These are phyloP conservation scores for Platanthera zijinensis DNA, from an alignment of 106 monocot species.

Conservation along the genomic window DNA sequence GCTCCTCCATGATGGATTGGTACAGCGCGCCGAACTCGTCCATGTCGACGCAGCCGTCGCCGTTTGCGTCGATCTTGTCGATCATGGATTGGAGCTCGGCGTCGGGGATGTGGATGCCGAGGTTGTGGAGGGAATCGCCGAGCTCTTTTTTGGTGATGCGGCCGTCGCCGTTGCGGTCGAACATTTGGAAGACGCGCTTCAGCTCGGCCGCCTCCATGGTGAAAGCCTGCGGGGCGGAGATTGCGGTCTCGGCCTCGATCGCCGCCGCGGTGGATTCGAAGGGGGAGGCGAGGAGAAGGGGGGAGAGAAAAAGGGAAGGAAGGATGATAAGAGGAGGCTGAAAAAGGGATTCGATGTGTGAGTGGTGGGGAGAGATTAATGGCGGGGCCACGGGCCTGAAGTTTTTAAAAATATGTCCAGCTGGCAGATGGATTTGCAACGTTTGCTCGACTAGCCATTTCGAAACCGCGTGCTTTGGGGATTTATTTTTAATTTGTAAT, in stretches of 20 bases:
- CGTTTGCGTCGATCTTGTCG: constrained; percentile 23
- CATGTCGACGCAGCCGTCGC: constrained; percentile 22
- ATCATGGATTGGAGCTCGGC: constrained; percentile 25
- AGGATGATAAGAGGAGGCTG: background rate
- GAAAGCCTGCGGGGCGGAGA: background rate
- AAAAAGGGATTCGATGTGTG: background rate
- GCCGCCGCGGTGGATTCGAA: background rate
- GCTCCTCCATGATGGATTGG: constrained; percentile 30
- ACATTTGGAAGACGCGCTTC: constrained; percentile 24
- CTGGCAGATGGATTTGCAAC: background rate
- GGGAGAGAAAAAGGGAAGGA: background rate
- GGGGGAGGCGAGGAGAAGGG: background rate
- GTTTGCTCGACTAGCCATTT: background rate
- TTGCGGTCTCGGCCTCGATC: too few species aligned
- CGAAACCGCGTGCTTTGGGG: background rate
- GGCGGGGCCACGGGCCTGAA: background rate
- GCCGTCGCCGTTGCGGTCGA: constrained; percentile 36
- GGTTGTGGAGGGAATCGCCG: constrained; percentile 23
- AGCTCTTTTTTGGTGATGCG: constrained; percentile 27
- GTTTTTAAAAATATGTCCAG: background rate
- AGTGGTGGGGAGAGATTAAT: constrained; percentile 2
- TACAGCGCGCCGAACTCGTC: constrained; percentile 32
- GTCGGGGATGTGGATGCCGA: constrained; percentile 31
- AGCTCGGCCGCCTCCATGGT: constrained; percentile 18
- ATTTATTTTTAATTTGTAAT: too few species aligned